Evolutionary conservation across 768 basidiomycete genomes (phyloP).

Genomic region (Amanita exitialis): DNA sequence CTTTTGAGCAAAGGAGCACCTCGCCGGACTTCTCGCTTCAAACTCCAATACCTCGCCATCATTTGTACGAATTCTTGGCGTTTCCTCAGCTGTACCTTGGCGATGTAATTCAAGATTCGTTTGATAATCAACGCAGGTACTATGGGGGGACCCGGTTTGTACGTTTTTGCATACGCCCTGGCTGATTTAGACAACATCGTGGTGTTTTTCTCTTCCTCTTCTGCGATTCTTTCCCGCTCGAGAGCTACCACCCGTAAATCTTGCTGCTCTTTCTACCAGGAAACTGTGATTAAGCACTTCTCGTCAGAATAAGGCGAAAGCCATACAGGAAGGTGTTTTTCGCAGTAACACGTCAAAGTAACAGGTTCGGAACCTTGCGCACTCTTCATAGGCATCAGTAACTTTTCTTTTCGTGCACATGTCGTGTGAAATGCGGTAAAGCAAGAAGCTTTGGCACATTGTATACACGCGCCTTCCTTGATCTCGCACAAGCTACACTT

Average conservation of each 20-base stretch:
- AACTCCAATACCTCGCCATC: constrained; percentile 91
- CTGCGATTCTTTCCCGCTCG: constrained; percentile 29
- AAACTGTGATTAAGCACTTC: neutral
- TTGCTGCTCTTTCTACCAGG: constrained; percentile 53
- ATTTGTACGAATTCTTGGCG: constrained; percentile 67
- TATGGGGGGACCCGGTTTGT: constrained; percentile 87
- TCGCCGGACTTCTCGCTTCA: constrained; percentile 87
- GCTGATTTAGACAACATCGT: constrained; percentile 62
- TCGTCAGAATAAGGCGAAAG: neutral
- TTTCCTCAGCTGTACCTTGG: constrained; percentile 60
- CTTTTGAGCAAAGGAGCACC: constrained; percentile 92
- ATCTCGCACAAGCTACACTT: constrained; percentile 38
- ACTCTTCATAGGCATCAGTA: constrained; percentile 83
- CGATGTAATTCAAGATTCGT: constrained; percentile 66
- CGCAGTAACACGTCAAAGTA: constrained; percentile 74
- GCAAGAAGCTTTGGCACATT: constrained; percentile 86
- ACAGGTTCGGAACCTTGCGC: constrained; percentile 65
- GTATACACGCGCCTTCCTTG: constrained; percentile 81
- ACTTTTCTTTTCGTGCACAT: constrained; percentile 80
- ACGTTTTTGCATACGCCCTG: constrained; percentile 84
- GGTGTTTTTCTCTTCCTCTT: constrained; percentile 27
- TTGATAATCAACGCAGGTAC: constrained; percentile 82
- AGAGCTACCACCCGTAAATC: constrained; percentile 49
- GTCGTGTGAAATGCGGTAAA: constrained; percentile 92
- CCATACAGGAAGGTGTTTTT: constrained; percentile 83